Evolutionary conservation across 441 rosid species (phyloP), one percentile per base, ranked within the genome.

Genomic region (Sinapis alba): DNA sequence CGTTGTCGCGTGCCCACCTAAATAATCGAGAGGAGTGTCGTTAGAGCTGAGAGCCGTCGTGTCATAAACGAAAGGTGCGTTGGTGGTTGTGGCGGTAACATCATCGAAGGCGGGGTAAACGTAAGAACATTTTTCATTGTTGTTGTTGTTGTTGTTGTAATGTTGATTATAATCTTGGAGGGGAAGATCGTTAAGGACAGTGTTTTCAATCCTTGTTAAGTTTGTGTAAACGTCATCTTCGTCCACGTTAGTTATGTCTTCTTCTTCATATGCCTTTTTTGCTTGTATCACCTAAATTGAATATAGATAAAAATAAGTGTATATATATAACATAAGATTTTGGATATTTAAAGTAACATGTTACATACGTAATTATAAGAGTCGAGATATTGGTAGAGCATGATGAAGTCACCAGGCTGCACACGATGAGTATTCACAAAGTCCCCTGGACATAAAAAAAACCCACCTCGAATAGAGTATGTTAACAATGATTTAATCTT

Each of bases 21-120:
- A 82, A 75, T 87, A 93, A 84, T 96, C 99, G 12, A 93, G 91
- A 0, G 97, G 96, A 7, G 88, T 86, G 80, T 90, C 96, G 28
- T 89, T 79, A 1, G 96, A 83, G 82, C 90, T 61, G 38, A 78
- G 16, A 43, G 70, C 84, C 56, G 91, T 85, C 15, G 97, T 90
- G 84, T 96, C 99, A 15, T 96, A 96, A 74, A 96, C 79, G 23
- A 89, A 96, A 0, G 99, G 87, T 76, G 59, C 12, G n/a, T 54
- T 30, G 32, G 59, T 83, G 21, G 82, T 84, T 26, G 65, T 10
- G 2, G 81, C 18, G 19, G 76, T 58, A 28, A 47, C 58, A 7
- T 84, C 86, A 6, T 86, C 89, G 70, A 83, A 63, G 20, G 71
- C 59, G 0, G 93, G 97, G 74, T 87, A 85, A 73, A 78, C 70